Evolutionary conservation across 2,329 filamentous ascomycete species (phyloP), one percentile per base, ranked within the genome.

Genomic region (Neospermospora avenae): DNA sequence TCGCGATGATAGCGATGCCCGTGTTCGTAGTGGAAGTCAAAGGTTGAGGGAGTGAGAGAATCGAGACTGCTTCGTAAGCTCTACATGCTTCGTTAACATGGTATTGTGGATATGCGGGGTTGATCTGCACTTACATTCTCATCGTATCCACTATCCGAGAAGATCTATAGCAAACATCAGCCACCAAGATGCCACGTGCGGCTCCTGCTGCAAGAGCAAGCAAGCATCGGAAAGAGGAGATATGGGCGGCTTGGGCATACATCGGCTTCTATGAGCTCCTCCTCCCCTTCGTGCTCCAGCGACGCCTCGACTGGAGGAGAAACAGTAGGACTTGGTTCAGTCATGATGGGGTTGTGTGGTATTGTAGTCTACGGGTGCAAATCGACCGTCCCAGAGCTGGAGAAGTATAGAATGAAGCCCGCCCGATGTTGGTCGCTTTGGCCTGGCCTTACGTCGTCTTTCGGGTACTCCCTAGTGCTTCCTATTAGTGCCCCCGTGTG

Each of bases 1-100:
- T 59, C 57, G 20, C 57, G 57, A 22, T 65, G 64, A 51, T 65
- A 65, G 11, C 58, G 58, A 34, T 62, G 62, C n/a, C 64, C 64
- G 53, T 64, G 57, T 34, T 65, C 62, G 52, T 59, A 58, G 13
- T 51, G 53, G 44, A 52, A 63, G 11, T 63, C 59, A 37, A 58
- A 65, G 28, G 61, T 62, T 18, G 55, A 59, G 2, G 45, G 49
- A n/a, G 60, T 57, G 37, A 63, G 31, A 16, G 58, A 60, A n/a
- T 49, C 25, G n/a, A 48, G 42, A 44, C 58, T 60, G 44, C 58
- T 60, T 20, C 39, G 58, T 14, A 49, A n/a, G n/a, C 58, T 60
- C 58, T 60, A 22, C 41, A 34, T 6, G 13, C n/a, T 20, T 22
- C n/a, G 22, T 58, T 18, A 58, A 48, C 18, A 31, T 25, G 34